phyloP scores from a whole-genome alignment of 768 basidiomycete genomes.

The Calocybe gangraenosa region DNA sequence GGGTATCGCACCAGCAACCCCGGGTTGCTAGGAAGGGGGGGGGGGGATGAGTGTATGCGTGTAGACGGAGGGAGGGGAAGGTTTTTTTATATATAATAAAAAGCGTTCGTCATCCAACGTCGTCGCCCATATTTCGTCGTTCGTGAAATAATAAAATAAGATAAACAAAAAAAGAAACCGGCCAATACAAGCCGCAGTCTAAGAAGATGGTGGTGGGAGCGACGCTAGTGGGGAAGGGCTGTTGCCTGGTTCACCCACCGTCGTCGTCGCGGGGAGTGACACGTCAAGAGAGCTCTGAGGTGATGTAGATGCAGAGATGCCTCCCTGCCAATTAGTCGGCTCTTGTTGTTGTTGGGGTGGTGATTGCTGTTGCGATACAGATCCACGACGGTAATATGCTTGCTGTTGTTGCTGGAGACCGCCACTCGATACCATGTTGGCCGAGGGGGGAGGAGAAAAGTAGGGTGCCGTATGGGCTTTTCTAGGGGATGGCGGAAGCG shows the following conservation, averaged over 20 bases:
- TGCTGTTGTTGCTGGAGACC: no score
- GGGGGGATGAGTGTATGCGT: constrained; percentile 3
- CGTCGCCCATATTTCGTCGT: no score
- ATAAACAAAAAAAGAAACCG: no score
- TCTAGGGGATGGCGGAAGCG: constrained; percentile 16
- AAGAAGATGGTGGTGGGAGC: no score
- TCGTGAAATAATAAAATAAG: no score
- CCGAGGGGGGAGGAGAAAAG: constrained; percentile 11
- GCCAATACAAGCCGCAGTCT: no score
- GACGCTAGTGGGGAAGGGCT: no score
- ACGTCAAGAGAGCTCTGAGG: constrained; percentile 2
- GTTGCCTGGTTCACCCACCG: no score
- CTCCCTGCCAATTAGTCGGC: constrained; percentile 8
- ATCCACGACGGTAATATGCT: constrained; percentile 12
- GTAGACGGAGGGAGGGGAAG: background rate
- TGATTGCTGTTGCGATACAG: constrained; percentile 10
- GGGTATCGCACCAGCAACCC: constrained; percentile 21
- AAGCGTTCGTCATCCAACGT: no score
- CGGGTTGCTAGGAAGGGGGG: constrained; percentile 7
- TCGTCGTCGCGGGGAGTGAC: constrained; percentile 3
- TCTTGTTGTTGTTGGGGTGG: constrained; percentile 5
- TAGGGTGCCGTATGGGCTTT: constrained; percentile 17
- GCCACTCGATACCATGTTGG: no score
- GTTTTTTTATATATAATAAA: no score
- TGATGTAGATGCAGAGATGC: constrained; percentile 5